phyloP scores from a whole-genome alignment of 1,284 basidiomycete species.

The Ceratobasidium sp. region DNA sequence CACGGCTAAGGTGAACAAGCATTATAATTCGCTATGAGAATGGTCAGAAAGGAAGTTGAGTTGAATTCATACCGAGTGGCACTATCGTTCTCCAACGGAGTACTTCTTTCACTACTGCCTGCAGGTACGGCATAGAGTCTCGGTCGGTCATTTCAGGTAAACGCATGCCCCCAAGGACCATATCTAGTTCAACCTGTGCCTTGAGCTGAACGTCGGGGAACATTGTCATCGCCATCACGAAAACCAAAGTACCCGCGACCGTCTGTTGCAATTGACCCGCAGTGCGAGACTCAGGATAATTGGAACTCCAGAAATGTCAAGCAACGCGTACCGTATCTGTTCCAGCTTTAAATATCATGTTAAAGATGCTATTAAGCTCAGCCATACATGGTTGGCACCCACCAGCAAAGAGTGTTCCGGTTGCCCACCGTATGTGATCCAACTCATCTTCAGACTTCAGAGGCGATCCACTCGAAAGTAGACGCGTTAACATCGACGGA shows the following conservation, averaged over 20 bases:
- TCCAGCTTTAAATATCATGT: slow-evolving; percentile 6
- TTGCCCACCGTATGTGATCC: slow-evolving; percentile 7
- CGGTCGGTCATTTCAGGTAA: slow-evolving; percentile 6
- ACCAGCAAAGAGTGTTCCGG: slow-evolving; percentile 6
- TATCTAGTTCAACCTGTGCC: slow-evolving; percentile 43
- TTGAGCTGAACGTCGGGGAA: slow-evolving; percentile 37
- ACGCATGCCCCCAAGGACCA: slow-evolving; percentile 40
- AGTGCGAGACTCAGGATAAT: not conserved
- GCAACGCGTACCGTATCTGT: slow-evolving; percentile 16
- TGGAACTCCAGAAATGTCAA: not conserved
- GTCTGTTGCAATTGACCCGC: slow-evolving; percentile 41
- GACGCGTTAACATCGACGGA: slow-evolving; percentile 11
- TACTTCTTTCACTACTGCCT: not conserved
- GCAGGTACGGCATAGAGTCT: slow-evolving; percentile 19
- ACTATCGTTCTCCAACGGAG: not conserved
- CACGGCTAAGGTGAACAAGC: slow-evolving; percentile 12
- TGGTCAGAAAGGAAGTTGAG: not conserved
- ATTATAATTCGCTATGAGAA: not conserved
- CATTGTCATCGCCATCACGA: slow-evolving; percentile 30
- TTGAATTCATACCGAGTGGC: not conserved
- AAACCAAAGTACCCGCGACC: not conserved
- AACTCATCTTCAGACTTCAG: not conserved
- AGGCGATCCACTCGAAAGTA: not conserved
- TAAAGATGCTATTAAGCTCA: not conserved
- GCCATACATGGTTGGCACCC: not conserved